These are phyloP conservation scores for Prunus davidiana DNA, from an alignment of 306 rosid species.

Conservation along the genomic window DNA sequence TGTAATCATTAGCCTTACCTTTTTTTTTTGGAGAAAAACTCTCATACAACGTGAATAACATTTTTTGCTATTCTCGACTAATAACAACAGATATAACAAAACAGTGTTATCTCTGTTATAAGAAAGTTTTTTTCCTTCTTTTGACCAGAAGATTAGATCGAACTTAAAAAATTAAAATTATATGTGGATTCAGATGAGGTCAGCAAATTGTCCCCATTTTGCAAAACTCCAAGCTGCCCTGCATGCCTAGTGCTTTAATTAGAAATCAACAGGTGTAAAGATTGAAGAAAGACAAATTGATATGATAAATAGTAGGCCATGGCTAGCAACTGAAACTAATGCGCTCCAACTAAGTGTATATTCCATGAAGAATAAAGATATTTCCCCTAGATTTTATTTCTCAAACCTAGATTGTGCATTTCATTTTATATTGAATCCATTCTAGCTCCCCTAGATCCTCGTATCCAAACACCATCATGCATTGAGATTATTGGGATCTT, in stretches of 20 bases:
- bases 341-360: conserved; percentile 19
- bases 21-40: neutral
- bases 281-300: neutral
- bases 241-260: neutral
- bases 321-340: neutral
- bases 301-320: neutral
- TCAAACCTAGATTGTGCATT: conserved; percentile 15
- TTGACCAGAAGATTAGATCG: neutral
- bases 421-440: neutral
- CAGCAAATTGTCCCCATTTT: neutral
- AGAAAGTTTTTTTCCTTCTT: neutral
- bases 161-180: neutral
- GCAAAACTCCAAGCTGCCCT: neutral
- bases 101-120: rapidly evolving
- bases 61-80: rapidly evolving
- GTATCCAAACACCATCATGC: conserved; percentile 24
- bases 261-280: conserved; percentile 3
- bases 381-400: conserved; percentile 20
- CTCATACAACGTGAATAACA: no score
- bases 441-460: conserved; percentile 5
- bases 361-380: conserved; percentile 16
- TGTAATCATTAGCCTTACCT: neutral
- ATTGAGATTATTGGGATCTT: conserved; percentile 9
- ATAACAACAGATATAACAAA: no score
- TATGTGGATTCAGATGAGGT: neutral